Evolutionary conservation across 192 early-diverging fungal genomes (phyloP).

Genomic region (Backusella westeae): DNA sequence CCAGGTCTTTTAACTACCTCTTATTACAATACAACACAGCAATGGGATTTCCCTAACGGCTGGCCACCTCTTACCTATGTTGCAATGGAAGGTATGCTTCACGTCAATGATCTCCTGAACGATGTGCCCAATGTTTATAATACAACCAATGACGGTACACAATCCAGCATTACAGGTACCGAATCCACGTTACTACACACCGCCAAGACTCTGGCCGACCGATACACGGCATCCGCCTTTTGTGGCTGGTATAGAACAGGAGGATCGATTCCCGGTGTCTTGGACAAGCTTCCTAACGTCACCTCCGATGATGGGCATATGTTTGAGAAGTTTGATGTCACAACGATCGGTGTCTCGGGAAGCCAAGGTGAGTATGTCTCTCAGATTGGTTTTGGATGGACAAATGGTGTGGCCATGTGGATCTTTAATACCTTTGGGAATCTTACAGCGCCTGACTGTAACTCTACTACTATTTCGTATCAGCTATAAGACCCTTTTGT

Average conservation of each 20-base stretch:
- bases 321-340: constrained; percentile 71
- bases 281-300: constrained; percentile 32
- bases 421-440: constrained; percentile 40
- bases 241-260: constrained; percentile 71
- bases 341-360: constrained; percentile 42
- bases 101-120: constrained; percentile 12
- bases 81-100: constrained; percentile 46
- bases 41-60: constrained; percentile 73
- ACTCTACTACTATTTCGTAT: background rate
- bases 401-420: constrained; percentile 70
- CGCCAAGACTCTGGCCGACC: constrained; percentile 43
- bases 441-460: constrained; percentile 29
- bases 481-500: background rate
- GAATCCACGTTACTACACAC: background rate
- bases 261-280: constrained; percentile 49
- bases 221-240: constrained; percentile 53
- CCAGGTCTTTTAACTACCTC: constrained; percentile 63
- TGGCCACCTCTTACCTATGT: constrained; percentile 70
- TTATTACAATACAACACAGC: constrained; percentile 51
- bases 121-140: background rate
- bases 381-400: constrained; percentile 72
- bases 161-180: background rate
- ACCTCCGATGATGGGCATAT: constrained; percentile 60
- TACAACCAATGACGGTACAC: background rate
- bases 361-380: constrained; percentile 67